Evolutionary conservation across 164 flowering plant species (phyloP), one percentile per base, ranked within the genome.

Genomic region (Berberis vulgaris): DNA sequence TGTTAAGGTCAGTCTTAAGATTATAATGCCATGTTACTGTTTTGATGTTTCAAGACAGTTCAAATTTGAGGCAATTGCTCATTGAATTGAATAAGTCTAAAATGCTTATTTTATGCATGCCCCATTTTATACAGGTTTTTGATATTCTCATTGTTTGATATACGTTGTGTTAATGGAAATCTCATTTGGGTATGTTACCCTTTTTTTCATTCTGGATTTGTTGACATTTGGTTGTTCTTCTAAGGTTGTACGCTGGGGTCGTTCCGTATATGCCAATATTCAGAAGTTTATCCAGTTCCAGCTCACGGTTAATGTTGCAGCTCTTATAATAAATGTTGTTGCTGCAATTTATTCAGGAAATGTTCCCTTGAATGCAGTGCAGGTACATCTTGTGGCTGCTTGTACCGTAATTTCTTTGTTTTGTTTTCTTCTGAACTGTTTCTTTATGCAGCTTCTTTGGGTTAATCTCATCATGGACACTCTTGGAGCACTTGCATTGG

Each of bases 401-500:
- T 43, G 42, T 8, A 5, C 53, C 41, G 58, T 57, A 57, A 9
- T 53, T 59, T 54, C 26, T 69, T n/a, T 50, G 10, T 9, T 54
- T 3, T 1, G 6, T 5, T 49, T 1, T 49, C 41, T 50, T 43
- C 26, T 26, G 26, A 26, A 26, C 26, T 26, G 26, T 43, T 45
- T 10, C 40, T 56, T 52, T 39, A 3, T 67, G 13, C 78, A 94
- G 97, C 97, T 94, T 78, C 91, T 94, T 3, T 94, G 99, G 99
- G 96, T 94, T 54, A 91, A 94, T 72, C 94, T 94, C 56, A 91
- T 94, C 67, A 91, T 91, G 97, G 97, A 94, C 72, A 94, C 97
- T 49, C 88, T 94, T 62, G 99, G 97, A 69, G 99, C 96, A 43
- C 84, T 94, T 71, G 99, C 99, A 2, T 76, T 94, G 75, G 99